Conservation (phyloP, 169 alveolate species). For the Besnoitia besnoiti region DNA sequence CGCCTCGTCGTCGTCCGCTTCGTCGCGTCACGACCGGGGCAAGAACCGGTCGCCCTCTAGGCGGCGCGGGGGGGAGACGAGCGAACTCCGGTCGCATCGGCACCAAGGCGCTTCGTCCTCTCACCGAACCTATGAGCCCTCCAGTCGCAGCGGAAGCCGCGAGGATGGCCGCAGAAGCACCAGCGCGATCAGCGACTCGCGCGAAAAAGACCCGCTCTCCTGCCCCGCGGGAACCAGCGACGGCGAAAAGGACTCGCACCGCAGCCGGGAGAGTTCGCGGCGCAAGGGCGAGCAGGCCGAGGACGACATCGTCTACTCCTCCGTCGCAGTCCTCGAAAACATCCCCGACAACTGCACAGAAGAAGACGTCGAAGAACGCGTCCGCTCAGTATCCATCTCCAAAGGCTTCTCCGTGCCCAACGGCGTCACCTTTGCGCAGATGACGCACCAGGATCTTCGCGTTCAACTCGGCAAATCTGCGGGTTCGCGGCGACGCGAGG, state of each 20-base stretch:
- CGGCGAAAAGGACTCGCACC: neutral
- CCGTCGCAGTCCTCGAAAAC: constrained; percentile 25
- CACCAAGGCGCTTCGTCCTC: constrained; percentile 15
- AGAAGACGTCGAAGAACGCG: constrained; percentile 48
- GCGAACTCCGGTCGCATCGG: neutral
- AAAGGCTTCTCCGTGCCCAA: constrained; percentile 60
- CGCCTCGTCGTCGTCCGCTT: too few species aligned
- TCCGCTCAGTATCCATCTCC: constrained; percentile 39
- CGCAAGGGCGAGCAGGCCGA: neutral
- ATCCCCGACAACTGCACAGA: constrained; percentile 39
- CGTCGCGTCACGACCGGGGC: too few species aligned
- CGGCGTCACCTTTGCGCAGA: constrained; percentile 17
- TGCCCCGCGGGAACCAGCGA: neutral
- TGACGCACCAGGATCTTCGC: constrained; percentile 26
- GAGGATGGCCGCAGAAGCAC: constrained; percentile 8
- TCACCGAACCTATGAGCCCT: neutral
- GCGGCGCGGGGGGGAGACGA: neutral
- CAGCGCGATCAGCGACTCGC: constrained; percentile 3
- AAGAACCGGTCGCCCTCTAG: neutral
- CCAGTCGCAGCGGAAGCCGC: constrained; percentile 1
- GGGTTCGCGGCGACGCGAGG: neutral
- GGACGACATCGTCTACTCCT: neutral
- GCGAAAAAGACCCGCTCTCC: neutral
- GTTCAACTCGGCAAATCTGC: neutral
- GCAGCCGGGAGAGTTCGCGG: neutral